phyloP scores from a whole-genome alignment of 2,329 filamentous ascomycete genomes.

The Paracoccidioides brasiliensis region DNA sequence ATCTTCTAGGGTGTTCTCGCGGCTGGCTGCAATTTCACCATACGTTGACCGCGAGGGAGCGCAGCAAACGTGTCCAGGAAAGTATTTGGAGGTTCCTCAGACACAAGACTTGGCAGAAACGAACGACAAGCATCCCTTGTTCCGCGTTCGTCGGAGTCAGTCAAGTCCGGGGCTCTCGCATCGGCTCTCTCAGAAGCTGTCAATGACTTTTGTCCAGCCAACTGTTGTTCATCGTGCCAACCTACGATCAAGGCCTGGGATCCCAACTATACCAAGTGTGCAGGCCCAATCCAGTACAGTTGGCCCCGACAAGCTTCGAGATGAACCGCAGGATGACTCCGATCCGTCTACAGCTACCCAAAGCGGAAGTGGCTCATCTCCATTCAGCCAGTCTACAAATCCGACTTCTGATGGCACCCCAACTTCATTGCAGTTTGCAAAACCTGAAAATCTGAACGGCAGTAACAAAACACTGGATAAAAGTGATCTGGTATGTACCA shows the following conservation, averaged over 20 bases:
- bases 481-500: background rate
- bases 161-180: constrained; percentile 21
- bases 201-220: constrained; percentile 26
- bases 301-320: constrained; percentile 14
- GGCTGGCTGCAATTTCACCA: background rate
- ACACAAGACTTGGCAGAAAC: background rate
- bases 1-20: background rate
- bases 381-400: constrained; percentile 21
- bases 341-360: constrained; percentile 19
- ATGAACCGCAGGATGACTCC: constrained; percentile 22
- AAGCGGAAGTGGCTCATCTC: constrained; percentile 20
- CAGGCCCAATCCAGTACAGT: constrained; percentile 9
- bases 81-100: background rate
- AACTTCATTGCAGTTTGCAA: constrained; percentile 1
- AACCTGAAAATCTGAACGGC: background rate
- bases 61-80: background rate
- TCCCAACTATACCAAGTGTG: constrained; percentile 16
- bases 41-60: background rate
- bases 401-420: constrained; percentile 23
- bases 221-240: constrained; percentile 30
- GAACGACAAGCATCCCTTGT: background rate
- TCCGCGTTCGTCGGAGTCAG: constrained; percentile 10
- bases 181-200: constrained; percentile 26
- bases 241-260: constrained; percentile 20
- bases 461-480: background rate